Conservation (phyloP, 2,329 filamentous ascomycete species). For the Talaromyces atroroseus region DNA sequence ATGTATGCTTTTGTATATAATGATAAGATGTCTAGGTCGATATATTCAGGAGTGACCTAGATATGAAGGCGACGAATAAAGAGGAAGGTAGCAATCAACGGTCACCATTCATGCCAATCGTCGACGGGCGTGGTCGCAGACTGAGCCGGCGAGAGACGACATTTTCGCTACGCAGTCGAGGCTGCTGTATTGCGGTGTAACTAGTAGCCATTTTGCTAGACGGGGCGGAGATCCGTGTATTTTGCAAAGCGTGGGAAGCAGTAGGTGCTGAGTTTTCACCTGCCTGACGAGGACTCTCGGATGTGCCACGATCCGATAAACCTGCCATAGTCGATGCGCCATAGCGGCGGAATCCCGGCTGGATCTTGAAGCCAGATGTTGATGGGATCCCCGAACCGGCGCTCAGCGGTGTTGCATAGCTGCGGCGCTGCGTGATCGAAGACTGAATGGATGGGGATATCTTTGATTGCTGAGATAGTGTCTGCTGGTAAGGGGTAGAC, state of each 20-base stretch:
- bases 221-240: constrained; percentile 30
- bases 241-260: constrained; percentile 20
- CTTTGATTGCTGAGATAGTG: constrained; percentile 19
- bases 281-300: constrained; percentile 18
- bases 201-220: constrained; percentile 32
- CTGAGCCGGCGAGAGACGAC: constrained; percentile 31
- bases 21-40: not conserved
- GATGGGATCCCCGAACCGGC: constrained; percentile 28
- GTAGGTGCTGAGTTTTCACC: constrained; percentile 13
- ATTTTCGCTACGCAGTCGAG: constrained; percentile 27
- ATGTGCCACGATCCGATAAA: constrained; percentile 17
- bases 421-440: constrained; percentile 34
- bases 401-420: constrained; percentile 26
- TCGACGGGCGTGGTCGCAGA: constrained; percentile 23
- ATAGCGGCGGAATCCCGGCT: constrained; percentile 39
- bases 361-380: constrained; percentile 34
- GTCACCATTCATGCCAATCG: constrained; percentile 9
- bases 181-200: constrained; percentile 35
- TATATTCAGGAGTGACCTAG: not conserved
- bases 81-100: not conserved
- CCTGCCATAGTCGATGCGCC: constrained; percentile 22
- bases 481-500: constrained; percentile 16
- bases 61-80: not conserved
- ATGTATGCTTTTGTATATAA: not conserved
- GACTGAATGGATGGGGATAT: constrained; percentile 26